These are phyloP conservation scores for Pleurotus platypus DNA, from an alignment of 768 basidiomycete genomes.

Conservation along the genomic window DNA sequence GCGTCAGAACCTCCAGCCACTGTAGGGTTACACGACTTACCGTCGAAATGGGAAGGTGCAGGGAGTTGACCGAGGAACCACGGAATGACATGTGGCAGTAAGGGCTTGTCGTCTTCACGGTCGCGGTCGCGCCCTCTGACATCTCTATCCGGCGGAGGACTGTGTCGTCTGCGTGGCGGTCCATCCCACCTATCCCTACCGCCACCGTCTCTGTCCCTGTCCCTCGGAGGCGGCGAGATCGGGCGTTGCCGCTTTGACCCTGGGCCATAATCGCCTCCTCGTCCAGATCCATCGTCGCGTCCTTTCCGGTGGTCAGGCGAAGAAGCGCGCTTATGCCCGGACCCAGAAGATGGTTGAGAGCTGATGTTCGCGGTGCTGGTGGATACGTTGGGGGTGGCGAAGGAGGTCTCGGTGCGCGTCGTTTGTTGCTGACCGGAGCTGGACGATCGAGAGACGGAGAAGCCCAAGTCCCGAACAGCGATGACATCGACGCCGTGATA, in stretches of 20 bases:
- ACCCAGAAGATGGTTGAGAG: constrained; percentile 4
- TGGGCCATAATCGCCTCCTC: constrained; percentile 23
- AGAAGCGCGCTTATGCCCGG: constrained; percentile 28
- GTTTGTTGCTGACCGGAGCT: constrained; percentile 19
- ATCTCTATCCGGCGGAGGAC: constrained; percentile 29
- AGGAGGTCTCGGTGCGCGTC: constrained; percentile 32
- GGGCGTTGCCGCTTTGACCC: constrained; percentile 32
- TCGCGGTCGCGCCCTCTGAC: constrained; percentile 31
- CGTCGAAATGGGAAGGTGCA: constrained; percentile 72
- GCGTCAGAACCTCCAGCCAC: neutral
- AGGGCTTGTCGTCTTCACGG: constrained; percentile 43
- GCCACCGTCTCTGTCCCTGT: constrained; percentile 31
- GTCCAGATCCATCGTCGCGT: constrained; percentile 16
- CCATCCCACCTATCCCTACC: constrained; percentile 17
- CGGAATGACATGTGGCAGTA: constrained; percentile 60
- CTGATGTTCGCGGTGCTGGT: neutral
- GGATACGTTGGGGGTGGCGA: constrained; percentile 13
- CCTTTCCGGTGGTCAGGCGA: constrained; percentile 32
- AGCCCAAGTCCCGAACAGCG: constrained; percentile 84
- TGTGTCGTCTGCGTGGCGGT: constrained; percentile 10
- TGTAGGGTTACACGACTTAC: constrained; percentile 40
- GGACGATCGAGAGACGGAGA: constrained; percentile 44
- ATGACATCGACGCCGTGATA: constrained; percentile 87
- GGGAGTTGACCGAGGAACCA: constrained; percentile 87
- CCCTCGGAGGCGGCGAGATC: constrained; percentile 21